Evolutionary conservation across 768 basidiomycete genomes (phyloP), one percentile per base, ranked within the genome.

Genomic region (Botryobasidium botryosum): DNA sequence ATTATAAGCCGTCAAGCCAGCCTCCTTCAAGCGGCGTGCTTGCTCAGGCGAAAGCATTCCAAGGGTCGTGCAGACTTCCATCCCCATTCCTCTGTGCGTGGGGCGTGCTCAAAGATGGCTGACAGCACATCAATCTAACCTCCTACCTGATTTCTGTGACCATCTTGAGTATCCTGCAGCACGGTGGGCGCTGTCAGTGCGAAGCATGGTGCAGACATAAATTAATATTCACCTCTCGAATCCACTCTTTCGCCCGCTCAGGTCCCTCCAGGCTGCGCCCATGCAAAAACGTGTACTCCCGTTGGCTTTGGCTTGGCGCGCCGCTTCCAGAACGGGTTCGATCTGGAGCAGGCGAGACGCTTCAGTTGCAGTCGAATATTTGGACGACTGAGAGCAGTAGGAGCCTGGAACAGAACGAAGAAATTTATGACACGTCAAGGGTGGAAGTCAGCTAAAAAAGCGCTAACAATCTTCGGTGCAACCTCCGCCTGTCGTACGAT

Each of bases 31-130:
- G 54, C 79, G 79, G 50, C 67, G 67, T 21, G 92, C 92, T 62
- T 99, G 92, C 47, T 90, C 87, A 20, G 90, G 84, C 8, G 77
- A 75, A 38, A 99, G 69, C 92, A 99, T 97, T 37, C 92, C 92
- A 25, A 99, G 74, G 4, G 92, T 99, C 33, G 92, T 96, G 67
- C 92, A 99, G 21, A 99, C 92, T 64, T 99, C 92, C 92, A 99
- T 94, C 32, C 80, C 91, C 85, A 96, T 90, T 17, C 74, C 83
- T 51, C 49, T 50, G 37, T 17, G 39, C 17, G 31, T 18, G 18
- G 10, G 15, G n/a, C n/a, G n/a, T n/a, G n/a, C n/a, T n/a, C n/a
- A n/a, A n/a, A n/a, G n/a, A 46, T 47, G 18, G 25, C 10, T n/a
- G 6, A 6, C 28, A 17, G n/a, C 15, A 13, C n/a, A n/a, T 40